Evolutionary conservation across 106 monocot species (phyloP).

Genomic region (Gastrodia elata): DNA sequence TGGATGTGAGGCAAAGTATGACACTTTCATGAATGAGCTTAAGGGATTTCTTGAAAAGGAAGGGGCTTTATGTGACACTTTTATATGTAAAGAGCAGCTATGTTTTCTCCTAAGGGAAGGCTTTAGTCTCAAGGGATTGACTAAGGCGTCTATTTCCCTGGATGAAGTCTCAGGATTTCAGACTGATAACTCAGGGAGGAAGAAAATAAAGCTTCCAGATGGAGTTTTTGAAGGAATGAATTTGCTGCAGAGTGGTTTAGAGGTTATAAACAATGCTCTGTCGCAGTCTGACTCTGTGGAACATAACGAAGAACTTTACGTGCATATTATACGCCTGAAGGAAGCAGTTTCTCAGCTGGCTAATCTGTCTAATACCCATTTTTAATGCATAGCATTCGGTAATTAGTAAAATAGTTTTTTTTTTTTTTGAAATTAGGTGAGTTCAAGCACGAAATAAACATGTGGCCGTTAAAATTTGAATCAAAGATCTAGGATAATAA

Average conservation of each 20-base stretch:
- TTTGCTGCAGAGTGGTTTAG: constrained; percentile 63
- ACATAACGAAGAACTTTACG: constrained; percentile 36
- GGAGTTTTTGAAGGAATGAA: constrained; percentile 62
- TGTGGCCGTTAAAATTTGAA: no score
- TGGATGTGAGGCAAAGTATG: constrained; percentile 48
- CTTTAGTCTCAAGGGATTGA: constrained; percentile 25
- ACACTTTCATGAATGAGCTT: constrained; percentile 73
- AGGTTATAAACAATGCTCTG: constrained; percentile 46
- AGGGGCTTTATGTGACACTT: constrained; percentile 19
- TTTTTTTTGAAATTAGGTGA: no score
- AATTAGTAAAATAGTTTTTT: background rate
- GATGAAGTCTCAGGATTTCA: constrained; percentile 18
- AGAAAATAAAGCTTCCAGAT: constrained; percentile 63
- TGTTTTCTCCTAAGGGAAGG: constrained; percentile 54
- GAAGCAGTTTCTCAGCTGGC: constrained; percentile 42
- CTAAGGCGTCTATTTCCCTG: background rate
- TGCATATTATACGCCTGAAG: constrained; percentile 54
- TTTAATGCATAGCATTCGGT: background rate
- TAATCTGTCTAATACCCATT: constrained; percentile 12
- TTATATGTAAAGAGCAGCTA: constrained; percentile 34
- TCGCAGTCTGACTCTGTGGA: constrained; percentile 30
- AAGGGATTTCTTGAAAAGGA: constrained; percentile 80
- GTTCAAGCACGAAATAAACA: no score
- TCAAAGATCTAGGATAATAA: no score
- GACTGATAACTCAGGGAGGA: constrained; percentile 16